Conservation (phyloP, 2,329 filamentous ascomycete genomes). For the Monilinia vaccinii-corymbosi region DNA sequence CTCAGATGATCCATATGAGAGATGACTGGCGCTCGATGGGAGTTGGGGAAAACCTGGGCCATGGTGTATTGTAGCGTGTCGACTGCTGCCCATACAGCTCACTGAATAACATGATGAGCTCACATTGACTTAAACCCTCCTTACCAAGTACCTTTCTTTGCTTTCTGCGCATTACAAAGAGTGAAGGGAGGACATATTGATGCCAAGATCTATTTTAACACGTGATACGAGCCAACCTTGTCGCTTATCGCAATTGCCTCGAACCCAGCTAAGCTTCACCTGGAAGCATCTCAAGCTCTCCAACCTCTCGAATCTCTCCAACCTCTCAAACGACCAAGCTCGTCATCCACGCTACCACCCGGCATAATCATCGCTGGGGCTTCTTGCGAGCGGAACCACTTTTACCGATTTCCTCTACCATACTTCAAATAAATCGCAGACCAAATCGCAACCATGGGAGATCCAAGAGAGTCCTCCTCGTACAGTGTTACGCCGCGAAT, state of each 20-base stretch:
- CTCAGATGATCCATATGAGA: not conserved
- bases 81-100: not conserved
- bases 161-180: not conserved
- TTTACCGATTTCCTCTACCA: not conserved
- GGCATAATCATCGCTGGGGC: constrained; percentile 9
- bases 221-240: not conserved
- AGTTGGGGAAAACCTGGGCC: not conserved
- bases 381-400: constrained; percentile 9
- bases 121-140: not conserved
- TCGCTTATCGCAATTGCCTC: constrained; percentile 16
- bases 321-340: constrained; percentile 10
- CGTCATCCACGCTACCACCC: constrained; percentile 1
- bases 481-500: constrained; percentile 56
- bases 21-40: not conserved
- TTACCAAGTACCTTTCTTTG: not conserved
- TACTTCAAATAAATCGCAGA: not conserved
- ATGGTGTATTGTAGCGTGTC: not conserved
- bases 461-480: constrained; percentile 31
- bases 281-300: constrained; percentile 10
- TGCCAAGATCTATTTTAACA: not conserved
- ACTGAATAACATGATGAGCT: not conserved
- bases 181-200: not conserved
- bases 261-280: constrained; percentile 11
- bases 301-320: constrained; percentile 11
- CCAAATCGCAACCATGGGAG: constrained; percentile 25